A percentile compares a stretch with the other conserved stretches of the same genome.
phyloP scores from a whole-genome alignment of 805 yeast species.

The Saturnispora sanitii region DNA sequence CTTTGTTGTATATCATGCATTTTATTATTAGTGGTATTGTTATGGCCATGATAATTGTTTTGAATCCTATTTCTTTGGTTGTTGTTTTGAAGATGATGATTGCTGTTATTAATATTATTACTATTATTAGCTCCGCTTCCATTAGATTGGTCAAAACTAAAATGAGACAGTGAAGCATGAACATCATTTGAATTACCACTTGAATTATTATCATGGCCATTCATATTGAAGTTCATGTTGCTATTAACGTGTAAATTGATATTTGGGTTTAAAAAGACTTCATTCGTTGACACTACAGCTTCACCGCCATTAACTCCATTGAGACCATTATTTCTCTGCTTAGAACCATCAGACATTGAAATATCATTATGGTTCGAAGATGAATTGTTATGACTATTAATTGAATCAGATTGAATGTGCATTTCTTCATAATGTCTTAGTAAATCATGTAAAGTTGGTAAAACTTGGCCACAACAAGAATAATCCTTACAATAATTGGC shows the following conservation, averaged over 20 bases:
- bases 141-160: constrained; percentile 16
- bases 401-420: constrained; percentile 57
- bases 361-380: constrained; percentile 15
- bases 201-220: constrained; percentile 9
- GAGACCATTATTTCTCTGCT: constrained; percentile 29
- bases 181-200: neutral
- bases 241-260: constrained; percentile 10
- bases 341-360: constrained; percentile 22
- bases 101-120: constrained; percentile 1
- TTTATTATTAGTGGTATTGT: neutral
- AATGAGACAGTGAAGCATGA: constrained; percentile 14
- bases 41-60: neutral
- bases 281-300: constrained; percentile 77
- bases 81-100: neutral
- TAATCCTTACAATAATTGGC: constrained; percentile 96
- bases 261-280: constrained; percentile 53
- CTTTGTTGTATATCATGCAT: neutral
- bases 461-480: constrained; percentile 85
- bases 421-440: constrained; percentile 94
- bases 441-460: constrained; percentile 90
- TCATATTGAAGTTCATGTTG: constrained; percentile 8
- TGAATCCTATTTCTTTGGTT: neutral
- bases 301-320: constrained; percentile 50
- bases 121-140: neutral
- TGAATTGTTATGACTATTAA: neutral